Evolutionary conservation across 148 eudicot species (phyloP), one percentile per base, ranked within the genome.

Genomic region (Rhododendron williamsianum): DNA sequence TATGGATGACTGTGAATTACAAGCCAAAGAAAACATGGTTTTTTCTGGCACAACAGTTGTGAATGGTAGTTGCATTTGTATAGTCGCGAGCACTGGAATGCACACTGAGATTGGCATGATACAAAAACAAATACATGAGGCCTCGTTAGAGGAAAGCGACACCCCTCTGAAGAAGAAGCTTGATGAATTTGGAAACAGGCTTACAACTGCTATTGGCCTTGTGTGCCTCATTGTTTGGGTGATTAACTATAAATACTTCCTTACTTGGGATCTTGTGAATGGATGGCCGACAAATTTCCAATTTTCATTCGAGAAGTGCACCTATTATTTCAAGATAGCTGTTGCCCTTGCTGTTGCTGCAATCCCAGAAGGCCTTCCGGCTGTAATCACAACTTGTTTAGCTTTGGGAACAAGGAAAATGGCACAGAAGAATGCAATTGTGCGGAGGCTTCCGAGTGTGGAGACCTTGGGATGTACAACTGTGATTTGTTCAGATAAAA

Each of bases 391-490:
- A 8, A 94, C 98, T 27, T 94, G 98, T 86, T 83, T 94, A 82
- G 96, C 98, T 58, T 82, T 94, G 46, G 98, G 98, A 65, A 96
- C 98, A 23, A 88, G 91, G 79, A 96, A 94, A 83, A 93, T 96
- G 98, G 98, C 96, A 21, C 95, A 93, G 27, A 96, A 94, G 86
- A 96, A 94, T 49, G 98, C 98, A 0, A 88, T 94, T 51, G 96
- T 94, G 9, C 86, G 94, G 84, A 94, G 91, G 88, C 94, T 94
- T 73, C 98, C 96, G 0, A 96, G 98, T 80, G 98, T 94, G 65
- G 98, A 96, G 85, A 96, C 98, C 13, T 90, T 94, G 84, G 98
- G 98, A 45, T 96, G 98, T 74, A 96, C 98, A 3, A 92, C 95
- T 41, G 98, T 96, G 52, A 96, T 96, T 49, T 94, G 98, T 86